phyloP scores from a whole-genome alignment of 768 basidiomycete genomes.

The Tephrocybe sp. region DNA sequence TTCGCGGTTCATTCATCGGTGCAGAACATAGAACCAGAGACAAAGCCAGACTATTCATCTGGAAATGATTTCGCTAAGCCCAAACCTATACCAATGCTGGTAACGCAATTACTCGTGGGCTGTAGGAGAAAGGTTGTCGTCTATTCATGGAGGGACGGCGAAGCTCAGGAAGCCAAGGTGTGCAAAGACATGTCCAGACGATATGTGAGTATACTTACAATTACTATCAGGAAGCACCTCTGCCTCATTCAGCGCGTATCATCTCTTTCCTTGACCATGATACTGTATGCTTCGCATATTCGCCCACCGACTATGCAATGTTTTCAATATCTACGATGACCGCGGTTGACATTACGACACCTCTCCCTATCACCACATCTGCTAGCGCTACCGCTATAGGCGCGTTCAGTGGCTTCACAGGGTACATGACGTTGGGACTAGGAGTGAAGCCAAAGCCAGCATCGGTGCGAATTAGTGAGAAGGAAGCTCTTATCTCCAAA shows the following conservation, averaged over 20 bases:
- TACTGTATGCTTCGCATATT: conserved; percentile 73
- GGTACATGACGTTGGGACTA: conserved; percentile 83
- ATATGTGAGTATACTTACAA: not conserved
- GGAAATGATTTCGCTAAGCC: conserved; percentile 30
- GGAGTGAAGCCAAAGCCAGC: conserved; percentile 74
- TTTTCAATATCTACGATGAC: conserved; percentile 65
- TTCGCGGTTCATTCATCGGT: conserved; percentile 74
- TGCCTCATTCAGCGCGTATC: conserved; percentile 90
- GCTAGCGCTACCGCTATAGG: conserved; percentile 58
- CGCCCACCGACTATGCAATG: conserved; percentile 74
- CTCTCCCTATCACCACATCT: conserved; percentile 44
- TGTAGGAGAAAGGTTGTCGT: conserved; percentile 84
- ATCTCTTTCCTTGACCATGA: conserved; percentile 72
- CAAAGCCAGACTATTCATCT: conserved; percentile 18
- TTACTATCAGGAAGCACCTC: conserved; percentile 64
- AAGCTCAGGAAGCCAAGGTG: conserved; percentile 72
- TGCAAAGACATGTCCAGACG: conserved; percentile 15
- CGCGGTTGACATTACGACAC: conserved; percentile 52
- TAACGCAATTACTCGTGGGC: conserved; percentile 83
- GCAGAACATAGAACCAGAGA: conserved; percentile 37
- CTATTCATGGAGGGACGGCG: conserved; percentile 86
- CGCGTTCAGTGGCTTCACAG: conserved; percentile 76
- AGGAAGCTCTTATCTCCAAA: conserved; percentile 70
- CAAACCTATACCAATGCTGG: conserved; percentile 58
- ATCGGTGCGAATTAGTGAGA: conserved; percentile 52